Conservation (phyloP, 73 alveolate genomes). For the Symbiodinium pilosum region DNA sequence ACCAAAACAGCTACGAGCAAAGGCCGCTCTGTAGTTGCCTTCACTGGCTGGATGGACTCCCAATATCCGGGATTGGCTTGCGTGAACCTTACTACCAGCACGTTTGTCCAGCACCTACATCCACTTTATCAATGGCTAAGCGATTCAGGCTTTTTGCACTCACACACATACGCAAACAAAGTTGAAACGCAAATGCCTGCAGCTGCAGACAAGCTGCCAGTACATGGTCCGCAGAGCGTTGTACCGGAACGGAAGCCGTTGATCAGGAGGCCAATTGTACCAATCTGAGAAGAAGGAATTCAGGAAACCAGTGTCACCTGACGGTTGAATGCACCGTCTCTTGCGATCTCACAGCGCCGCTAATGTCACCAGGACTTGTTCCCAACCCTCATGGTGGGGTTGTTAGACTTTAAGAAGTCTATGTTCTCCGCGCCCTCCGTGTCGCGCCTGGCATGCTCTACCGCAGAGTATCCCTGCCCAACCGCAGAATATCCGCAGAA, state of each 20-base stretch:
- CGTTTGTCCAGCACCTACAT: neutral
- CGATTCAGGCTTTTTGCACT: neutral
- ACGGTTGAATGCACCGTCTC: too few relatives aligned
- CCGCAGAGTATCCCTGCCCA: too few relatives aligned
- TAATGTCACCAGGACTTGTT: too few relatives aligned
- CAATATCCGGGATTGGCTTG: constrained; percentile 95
- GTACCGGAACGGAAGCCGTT: constrained; percentile 96
- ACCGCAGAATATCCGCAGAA: too few relatives aligned
- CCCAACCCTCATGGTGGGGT: too few relatives aligned
- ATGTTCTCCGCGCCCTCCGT: neutral
- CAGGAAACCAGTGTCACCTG: constrained; percentile 97
- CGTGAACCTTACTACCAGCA: constrained; percentile 63
- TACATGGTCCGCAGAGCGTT: constrained; percentile 96
- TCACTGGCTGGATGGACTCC: constrained; percentile 94
- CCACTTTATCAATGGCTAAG: neutral
- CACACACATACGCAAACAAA: neutral
- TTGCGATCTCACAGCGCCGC: too few relatives aligned
- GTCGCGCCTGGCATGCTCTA: too few relatives aligned
- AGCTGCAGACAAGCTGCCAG: constrained; percentile 13
- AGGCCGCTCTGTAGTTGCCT: too few relatives aligned
- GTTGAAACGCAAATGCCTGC: too few relatives aligned
- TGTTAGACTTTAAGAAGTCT: neutral
- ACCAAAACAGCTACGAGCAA: too few relatives aligned
- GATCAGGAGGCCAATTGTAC: constrained; percentile 77
- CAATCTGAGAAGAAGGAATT: constrained; percentile 96